Evolutionary conservation across 2,329 filamentous ascomycete species (phyloP).

Genomic region (Penicillium sp.): DNA sequence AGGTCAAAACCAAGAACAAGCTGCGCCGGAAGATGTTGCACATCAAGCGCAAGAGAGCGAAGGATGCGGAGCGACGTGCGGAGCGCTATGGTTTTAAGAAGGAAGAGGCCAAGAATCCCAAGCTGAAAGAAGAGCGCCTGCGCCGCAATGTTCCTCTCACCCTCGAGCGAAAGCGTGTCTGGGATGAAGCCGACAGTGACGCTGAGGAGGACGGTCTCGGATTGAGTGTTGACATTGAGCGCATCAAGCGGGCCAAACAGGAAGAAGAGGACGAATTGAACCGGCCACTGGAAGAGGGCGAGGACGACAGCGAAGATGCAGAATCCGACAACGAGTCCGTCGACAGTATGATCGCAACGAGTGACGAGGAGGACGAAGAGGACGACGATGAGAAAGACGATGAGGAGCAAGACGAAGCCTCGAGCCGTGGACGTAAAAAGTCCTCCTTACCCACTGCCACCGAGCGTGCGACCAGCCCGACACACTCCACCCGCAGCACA

Average conservation of each 20-base stretch:
- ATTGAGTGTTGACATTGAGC: conserved; percentile 50
- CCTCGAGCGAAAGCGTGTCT: conserved; percentile 84
- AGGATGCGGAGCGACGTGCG: conserved; percentile 73
- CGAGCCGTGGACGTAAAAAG: conserved; percentile 36
- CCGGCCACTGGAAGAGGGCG: conserved; percentile 44
- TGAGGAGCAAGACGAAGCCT: conserved; percentile 34
- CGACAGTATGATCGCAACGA: conserved; percentile 74
- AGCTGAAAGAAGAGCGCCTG: conserved; percentile 70
- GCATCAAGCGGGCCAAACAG: conserved; percentile 50
- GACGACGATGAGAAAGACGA: conserved; percentile 56
- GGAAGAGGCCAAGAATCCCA: conserved; percentile 82
- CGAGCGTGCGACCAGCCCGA: conserved; percentile 57
- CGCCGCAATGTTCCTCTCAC: conserved; percentile 78
- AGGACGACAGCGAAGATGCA: conserved; percentile 44
- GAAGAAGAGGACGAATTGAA: conserved; percentile 48
- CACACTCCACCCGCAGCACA: conserved; percentile 58
- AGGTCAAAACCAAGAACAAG: conserved; percentile 71
- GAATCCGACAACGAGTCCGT: conserved; percentile 58
- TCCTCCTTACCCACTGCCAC: conserved; percentile 39
- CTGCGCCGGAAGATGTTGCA: conserved; percentile 75
- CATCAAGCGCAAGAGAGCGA: conserved; percentile 75
- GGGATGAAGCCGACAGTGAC: conserved; percentile 71
- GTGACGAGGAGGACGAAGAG: conserved; percentile 51
- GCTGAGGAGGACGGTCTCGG: conserved; percentile 48
- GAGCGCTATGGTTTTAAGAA: conserved; percentile 76